Evolutionary conservation across 176 grass and related monocot genomes (phyloP), one percentile per base, ranked within the genome.

Genomic region (Pontederia crassipes): DNA sequence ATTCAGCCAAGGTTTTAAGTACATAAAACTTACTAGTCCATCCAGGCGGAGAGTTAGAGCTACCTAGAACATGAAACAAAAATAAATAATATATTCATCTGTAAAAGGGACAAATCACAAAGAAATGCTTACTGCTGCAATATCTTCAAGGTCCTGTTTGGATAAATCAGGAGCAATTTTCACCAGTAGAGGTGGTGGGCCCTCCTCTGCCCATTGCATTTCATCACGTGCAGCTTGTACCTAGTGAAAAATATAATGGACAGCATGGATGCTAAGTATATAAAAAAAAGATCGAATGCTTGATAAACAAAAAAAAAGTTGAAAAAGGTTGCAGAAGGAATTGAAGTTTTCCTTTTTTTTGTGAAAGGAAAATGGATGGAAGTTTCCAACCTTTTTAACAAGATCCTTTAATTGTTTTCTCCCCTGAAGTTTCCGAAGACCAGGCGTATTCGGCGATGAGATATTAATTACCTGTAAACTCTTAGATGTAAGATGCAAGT

Each of bases 201-300:
- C 93, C 59, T 98, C 87, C 86, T 92, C 84, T 56, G 77, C 93
- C 84, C 88, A 98, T 71, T 89, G 93, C 93, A 98, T 98, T 75
- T 98, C 93, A 74, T 92, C 93, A 58, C 82, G 82, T 61, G 93
- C 88, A 77, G 82, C 84, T 89, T 98, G 93, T 28, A 98, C 87
- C 87, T 98, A 83, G 11, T 49, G 67, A 66, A 27, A 78, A 15
- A 12, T 59, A 51, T 54, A 52, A 49, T 35, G 45, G 54, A 55
- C 72, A 61, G 63, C 18, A 66, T 74, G 29, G 15, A 72, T 52
- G 69, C 49, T 55, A 7, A 79, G 11, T 0, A 72, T 70, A 12
- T 9, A 51, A 20, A 57, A 51, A 20, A 57, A 51, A 69, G 17
- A 60, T 77, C 24, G 29, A 17, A 46, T 70, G 32, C 9, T 13